Evolutionary conservation across 2,329 filamentous ascomycete species (phyloP).

Genomic region (Didymella exigua): DNA sequence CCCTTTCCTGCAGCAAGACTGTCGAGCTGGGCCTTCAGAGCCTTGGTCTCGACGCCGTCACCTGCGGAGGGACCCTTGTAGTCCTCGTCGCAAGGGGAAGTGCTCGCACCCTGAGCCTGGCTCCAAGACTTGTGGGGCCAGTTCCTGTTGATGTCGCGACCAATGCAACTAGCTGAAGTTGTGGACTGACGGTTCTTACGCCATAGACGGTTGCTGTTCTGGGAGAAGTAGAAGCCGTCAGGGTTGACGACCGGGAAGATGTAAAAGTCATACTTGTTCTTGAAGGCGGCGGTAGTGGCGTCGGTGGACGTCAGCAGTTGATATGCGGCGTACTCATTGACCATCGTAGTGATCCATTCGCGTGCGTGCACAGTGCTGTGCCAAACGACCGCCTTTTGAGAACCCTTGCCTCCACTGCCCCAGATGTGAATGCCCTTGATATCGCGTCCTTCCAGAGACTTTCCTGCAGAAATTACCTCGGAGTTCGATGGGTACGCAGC

Average conservation of each 20-base stretch:
- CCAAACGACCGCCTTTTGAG: constrained; percentile 45
- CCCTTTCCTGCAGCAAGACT: constrained; percentile 54
- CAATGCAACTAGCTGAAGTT: constrained; percentile 39
- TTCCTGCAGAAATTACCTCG: constrained; percentile 44
- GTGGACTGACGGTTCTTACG: constrained; percentile 47
- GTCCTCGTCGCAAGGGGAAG: constrained; percentile 44
- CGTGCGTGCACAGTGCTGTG: constrained; percentile 48
- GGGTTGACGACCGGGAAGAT: constrained; percentile 54
- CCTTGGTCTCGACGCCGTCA: constrained; percentile 47
- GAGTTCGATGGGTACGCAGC: constrained; percentile 44
- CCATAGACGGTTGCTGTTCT: constrained; percentile 48
- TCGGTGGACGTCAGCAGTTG: constrained; percentile 44
- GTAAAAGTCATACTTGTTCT: constrained; percentile 70
- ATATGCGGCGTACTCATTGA: constrained; percentile 46
- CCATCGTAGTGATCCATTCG: constrained; percentile 47
- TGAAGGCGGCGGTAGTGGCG: constrained; percentile 46
- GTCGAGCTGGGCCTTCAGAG: constrained; percentile 56
- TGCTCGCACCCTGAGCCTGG: constrained; percentile 40
- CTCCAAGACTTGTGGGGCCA: constrained; percentile 45
- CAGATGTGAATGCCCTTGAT: constrained; percentile 49
- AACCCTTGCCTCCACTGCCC: constrained; percentile 46
- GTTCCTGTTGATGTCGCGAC: constrained; percentile 50
- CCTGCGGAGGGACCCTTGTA: constrained; percentile 45
- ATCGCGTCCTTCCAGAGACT: constrained; percentile 45
- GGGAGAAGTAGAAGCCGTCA: constrained; percentile 48